These are phyloP conservation scores for Gossypium bickii DNA, from an alignment of 345 rosid genomes.

Conservation along the genomic window DNA sequence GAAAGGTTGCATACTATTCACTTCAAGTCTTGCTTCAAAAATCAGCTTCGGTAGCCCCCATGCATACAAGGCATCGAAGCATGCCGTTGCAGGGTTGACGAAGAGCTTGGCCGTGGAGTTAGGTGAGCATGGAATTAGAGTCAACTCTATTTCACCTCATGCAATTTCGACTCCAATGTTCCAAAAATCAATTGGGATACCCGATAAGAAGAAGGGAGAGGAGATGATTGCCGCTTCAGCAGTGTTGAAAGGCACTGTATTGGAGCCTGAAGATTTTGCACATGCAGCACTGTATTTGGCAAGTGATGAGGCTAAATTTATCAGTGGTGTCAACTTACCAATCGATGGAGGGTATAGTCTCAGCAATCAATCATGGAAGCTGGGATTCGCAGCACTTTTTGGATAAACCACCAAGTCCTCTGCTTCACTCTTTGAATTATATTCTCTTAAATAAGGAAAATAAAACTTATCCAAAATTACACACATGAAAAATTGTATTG, in stretches of 20 bases:
- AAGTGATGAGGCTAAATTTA: constrained; percentile 10
- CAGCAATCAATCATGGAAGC: constrained; percentile 7
- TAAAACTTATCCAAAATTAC: too few relatives aligned
- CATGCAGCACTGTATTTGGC: neutral
- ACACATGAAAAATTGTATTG: too few relatives aligned
- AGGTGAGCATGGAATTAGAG: neutral
- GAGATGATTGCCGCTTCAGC: neutral
- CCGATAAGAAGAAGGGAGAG: neutral
- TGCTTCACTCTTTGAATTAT: too few relatives aligned
- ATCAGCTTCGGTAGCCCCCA: neutral
- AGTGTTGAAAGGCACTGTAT: neutral
- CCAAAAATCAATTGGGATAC: neutral
- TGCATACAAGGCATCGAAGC: constrained; percentile 31
- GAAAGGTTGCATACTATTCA: constrained; percentile 13
- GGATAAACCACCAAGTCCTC: neutral
- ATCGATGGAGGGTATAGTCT: constrained; percentile 6
- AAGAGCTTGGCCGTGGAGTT: neutral
- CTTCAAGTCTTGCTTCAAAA: constrained; percentile 18
- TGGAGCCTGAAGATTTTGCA: neutral
- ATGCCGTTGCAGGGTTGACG: neutral
- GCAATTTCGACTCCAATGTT: neutral
- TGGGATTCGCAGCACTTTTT: neutral
- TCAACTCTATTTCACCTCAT: neutral
- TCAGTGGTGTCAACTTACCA: neutral
- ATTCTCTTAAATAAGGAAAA: too few relatives aligned